phyloP scores from a whole-genome alignment of 192 early-diverging fungal genomes.

The Backusella westeae region DNA sequence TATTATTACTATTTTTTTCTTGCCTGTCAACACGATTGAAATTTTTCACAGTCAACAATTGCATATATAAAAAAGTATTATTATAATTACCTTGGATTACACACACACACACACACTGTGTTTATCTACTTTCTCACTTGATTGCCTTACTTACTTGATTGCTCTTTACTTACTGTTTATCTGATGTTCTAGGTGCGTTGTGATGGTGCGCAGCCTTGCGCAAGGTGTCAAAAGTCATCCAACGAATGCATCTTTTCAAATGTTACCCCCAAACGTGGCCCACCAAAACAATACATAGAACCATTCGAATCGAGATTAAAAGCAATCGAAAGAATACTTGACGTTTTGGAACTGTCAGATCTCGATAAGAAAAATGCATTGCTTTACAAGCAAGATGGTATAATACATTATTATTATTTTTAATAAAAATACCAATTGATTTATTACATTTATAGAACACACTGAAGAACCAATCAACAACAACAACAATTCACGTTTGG shows the following conservation, averaged over 20 bases:
- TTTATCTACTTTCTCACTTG: too few species aligned
- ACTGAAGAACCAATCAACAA: neutral
- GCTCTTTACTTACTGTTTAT: neutral
- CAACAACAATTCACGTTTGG: neutral
- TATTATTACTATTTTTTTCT: neutral
- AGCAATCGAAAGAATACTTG: slow-evolving; percentile 24
- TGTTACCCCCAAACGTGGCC: slow-evolving; percentile 24
- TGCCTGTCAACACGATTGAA: neutral
- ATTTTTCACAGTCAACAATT: neutral
- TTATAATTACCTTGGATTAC: neutral
- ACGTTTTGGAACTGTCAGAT: neutral
- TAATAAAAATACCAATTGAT: neutral
- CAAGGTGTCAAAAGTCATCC: slow-evolving; percentile 25
- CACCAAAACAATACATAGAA: slow-evolving; percentile 37
- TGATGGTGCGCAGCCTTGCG: slow-evolving; percentile 36
- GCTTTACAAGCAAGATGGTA: neutral
- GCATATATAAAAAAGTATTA: slow-evolving; percentile 1
- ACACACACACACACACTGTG: neutral
- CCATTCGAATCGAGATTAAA: slow-evolving; percentile 23
- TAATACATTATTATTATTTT: neutral
- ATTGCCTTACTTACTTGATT: too few species aligned
- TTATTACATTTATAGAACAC: neutral
- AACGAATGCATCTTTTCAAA: slow-evolving; percentile 33
- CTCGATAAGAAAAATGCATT: neutral
- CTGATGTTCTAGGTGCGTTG: slow-evolving; percentile 30